A percentile compares a stretch with the other conserved stretches of the same genome.
Evolutionary conservation across 306 rosid species (phyloP).

Genomic region (Boehmeria nivea): DNA sequence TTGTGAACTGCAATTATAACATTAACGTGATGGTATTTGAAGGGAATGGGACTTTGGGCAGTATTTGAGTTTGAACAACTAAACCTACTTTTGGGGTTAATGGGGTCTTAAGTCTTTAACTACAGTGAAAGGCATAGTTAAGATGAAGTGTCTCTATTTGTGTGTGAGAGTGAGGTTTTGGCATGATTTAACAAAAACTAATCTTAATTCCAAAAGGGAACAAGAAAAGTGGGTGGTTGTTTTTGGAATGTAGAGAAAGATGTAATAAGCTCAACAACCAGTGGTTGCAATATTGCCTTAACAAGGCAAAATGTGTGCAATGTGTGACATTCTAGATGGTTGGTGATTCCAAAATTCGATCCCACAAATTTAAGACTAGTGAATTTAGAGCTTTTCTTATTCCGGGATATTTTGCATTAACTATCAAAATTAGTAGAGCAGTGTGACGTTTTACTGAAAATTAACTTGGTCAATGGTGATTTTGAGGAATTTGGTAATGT

Average conservation of each 20-base stretch:
- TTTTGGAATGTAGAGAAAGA: constrained; percentile 13
- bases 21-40: not conserved
- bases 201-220: too few species aligned
- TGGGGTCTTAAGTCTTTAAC: too few species aligned
- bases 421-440: too few species aligned
- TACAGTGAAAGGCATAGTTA: not conserved
- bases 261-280: constrained; percentile 28
- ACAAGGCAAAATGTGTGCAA: constrained; percentile 10
- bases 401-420: too few species aligned
- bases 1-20: not conserved
- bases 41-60: not conserved
- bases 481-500: not conserved
- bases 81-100: not conserved
- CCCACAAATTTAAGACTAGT: not conserved
- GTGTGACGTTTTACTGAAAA: too few species aligned
- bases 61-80: not conserved
- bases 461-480: not conserved
- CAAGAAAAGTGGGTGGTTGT: constrained; percentile 11
- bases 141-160: not conserved
- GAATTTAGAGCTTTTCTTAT: not conserved
- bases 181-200: not conserved
- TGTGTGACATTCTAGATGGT: constrained; percentile 9
- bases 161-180: constrained; percentile 1
- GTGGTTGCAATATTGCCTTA: constrained; percentile 27
- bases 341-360: not conserved